These are phyloP conservation scores for Monilinia aucupariae DNA, from an alignment of 2,329 filamentous ascomycete species.

Conservation along the genomic window DNA sequence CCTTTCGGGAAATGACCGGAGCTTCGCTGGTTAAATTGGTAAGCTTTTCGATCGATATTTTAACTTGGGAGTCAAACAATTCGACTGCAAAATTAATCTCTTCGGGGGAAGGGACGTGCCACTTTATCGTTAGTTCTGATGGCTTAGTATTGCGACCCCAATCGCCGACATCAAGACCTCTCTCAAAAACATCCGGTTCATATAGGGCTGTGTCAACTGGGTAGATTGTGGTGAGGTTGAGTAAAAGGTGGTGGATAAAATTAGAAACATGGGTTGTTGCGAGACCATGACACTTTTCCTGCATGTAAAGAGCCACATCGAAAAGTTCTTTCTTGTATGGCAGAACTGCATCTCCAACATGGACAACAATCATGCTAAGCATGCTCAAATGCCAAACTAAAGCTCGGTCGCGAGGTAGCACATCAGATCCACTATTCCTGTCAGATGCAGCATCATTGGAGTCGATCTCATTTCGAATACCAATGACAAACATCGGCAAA, in stretches of 20 bases:
- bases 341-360: constrained; percentile 85
- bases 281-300: constrained; percentile 87
- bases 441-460: constrained; percentile 95
- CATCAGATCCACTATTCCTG: constrained; percentile 86
- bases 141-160: constrained; percentile 80
- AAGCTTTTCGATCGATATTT: constrained; percentile 68
- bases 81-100: constrained; percentile 88
- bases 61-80: constrained; percentile 79
- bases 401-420: constrained; percentile 84
- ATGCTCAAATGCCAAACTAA: constrained; percentile 97
- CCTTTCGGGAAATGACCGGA: constrained; percentile 79
- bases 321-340: constrained; percentile 85
- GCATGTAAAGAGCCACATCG: constrained; percentile 91
- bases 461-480: constrained; percentile 94
- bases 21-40: constrained; percentile 74
- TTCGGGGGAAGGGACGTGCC: constrained; percentile 76
- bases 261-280: constrained; percentile 96
- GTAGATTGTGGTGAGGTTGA: constrained; percentile 93
- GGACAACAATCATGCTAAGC: constrained; percentile 95
- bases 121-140: constrained; percentile 73
- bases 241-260: constrained; percentile 90
- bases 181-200: constrained; percentile 66
- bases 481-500: constrained; percentile 81
- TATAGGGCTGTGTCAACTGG: constrained; percentile 85
- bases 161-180: constrained; percentile 68